Evolutionary conservation across 2,329 filamentous ascomycete species (phyloP).

Genomic region (Ceratocystis albifundus): DNA sequence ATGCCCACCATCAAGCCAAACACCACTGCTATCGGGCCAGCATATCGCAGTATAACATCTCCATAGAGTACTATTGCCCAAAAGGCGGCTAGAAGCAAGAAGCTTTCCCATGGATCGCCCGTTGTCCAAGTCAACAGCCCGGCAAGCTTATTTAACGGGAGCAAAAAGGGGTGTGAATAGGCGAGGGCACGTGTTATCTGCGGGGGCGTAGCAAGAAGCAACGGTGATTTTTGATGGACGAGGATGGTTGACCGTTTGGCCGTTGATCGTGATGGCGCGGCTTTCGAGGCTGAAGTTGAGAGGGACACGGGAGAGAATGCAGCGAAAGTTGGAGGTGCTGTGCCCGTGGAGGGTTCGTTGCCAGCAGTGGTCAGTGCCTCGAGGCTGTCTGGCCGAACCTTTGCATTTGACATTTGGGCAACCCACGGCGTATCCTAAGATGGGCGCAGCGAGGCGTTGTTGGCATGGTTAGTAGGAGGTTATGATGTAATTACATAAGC

Average conservation of each 20-base stretch:
- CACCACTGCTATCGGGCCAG: conserved; percentile 74
- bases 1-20: conserved; percentile 73
- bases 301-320: conserved; percentile 79
- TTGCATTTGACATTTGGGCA: conserved; percentile 24
- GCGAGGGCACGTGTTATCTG: conserved; percentile 88
- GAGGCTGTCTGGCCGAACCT: conserved; percentile 22
- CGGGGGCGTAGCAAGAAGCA: conserved; percentile 85
- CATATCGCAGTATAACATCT: conserved; percentile 66
- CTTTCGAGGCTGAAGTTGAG: conserved; percentile 38
- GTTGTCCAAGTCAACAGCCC: conserved; percentile 90
- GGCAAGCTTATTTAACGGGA: conserved; percentile 74
- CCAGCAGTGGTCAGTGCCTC: conserved; percentile 17
- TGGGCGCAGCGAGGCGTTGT: neutral
- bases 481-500: neutral
- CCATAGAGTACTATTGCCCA: conserved; percentile 83
- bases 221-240: conserved; percentile 90
- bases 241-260: conserved; percentile 74
- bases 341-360: conserved; percentile 27
- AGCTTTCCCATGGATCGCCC: conserved; percentile 92
- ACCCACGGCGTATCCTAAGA: conserved; percentile 24
- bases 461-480: conserved; percentile 10
- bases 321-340: conserved; percentile 61
- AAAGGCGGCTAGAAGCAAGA: conserved; percentile 71
- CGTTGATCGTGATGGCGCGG: conserved; percentile 46
- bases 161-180: conserved; percentile 87